Evolutionary conservation across 768 basidiomycete species (phyloP).

Genomic region (Tylopilus plumbeoviolaceoides): DNA sequence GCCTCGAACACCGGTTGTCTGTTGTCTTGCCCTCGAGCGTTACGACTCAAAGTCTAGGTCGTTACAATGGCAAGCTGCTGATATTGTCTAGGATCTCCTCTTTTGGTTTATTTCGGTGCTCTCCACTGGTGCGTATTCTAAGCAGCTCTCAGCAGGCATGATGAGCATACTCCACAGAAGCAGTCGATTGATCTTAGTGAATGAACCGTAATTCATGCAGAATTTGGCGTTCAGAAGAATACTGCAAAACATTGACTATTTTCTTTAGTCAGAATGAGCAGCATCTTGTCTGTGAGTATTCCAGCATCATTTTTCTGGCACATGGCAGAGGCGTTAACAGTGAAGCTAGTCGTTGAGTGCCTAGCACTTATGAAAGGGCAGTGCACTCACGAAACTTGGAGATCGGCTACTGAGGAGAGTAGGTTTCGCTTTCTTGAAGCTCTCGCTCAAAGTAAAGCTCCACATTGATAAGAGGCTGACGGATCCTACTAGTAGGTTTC

Average conservation of each 20-base stretch:
- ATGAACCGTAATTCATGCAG: constrained; percentile 21
- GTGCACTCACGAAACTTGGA: constrained; percentile 22
- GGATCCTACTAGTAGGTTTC: constrained; percentile 13
- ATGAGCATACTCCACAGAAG: constrained; percentile 15
- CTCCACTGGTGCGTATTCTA: constrained; percentile 11
- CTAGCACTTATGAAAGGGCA: constrained; percentile 10
- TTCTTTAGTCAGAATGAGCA: constrained; percentile 25
- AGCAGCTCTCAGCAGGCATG: constrained; percentile 16
- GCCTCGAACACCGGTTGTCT: no score
- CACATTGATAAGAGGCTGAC: constrained; percentile 1
- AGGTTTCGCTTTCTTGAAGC: constrained; percentile 7
- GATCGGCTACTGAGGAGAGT: constrained; percentile 12
- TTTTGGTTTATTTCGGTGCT: constrained; percentile 23
- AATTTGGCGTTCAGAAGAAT: constrained; percentile 27
- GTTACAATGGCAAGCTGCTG: neutral
- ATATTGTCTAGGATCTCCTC: constrained; percentile 16
- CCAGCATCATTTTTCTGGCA: neutral
- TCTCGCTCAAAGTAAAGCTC: constrained; percentile 20
- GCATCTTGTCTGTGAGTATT: constrained; percentile 15
- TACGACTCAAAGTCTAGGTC: no score
- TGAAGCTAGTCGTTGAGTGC: constrained; percentile 18
- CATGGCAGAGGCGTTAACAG: constrained; percentile 8
- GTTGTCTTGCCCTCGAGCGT: no score
- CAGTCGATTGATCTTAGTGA: constrained; percentile 20
- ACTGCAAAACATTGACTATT: constrained; percentile 24